phyloP scores from a whole-genome alignment of 163 green algal species.

The Scenedesmus sp. region DNA sequence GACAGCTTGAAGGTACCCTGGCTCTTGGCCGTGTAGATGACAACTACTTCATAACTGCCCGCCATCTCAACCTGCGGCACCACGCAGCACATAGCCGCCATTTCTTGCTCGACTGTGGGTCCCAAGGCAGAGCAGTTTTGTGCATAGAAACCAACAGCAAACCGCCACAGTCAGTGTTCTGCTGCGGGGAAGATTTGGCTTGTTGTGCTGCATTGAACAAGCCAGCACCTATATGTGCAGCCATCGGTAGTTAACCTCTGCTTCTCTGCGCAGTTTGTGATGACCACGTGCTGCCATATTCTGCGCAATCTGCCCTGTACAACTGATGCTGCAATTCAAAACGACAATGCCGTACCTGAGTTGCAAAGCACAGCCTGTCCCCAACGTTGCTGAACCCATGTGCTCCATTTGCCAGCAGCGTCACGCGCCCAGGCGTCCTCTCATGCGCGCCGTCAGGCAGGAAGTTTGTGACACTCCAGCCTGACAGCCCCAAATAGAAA shows the following conservation, averaged over 20 bases:
- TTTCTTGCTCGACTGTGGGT: background rate
- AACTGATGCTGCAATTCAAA: background rate
- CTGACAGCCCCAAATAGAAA: background rate
- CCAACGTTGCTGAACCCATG: background rate
- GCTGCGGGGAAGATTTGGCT: too few species aligned
- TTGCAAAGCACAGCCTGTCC: background rate
- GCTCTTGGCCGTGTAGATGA: background rate
- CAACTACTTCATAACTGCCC: background rate
- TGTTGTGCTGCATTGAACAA: too few species aligned
- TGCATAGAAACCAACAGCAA: background rate
- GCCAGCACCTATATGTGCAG: too few species aligned
- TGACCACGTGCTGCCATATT: too few species aligned
- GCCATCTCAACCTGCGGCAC: background rate
- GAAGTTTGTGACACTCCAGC: background rate
- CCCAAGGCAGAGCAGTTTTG: background rate
- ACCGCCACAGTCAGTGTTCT: background rate
- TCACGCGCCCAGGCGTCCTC: background rate
- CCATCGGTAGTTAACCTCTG: too few species aligned
- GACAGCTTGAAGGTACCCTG: background rate
- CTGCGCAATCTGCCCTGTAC: too few species aligned
- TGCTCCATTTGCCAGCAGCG: background rate
- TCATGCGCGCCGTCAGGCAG: slow-evolving; percentile 16
- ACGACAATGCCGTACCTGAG: background rate
- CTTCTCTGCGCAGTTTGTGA: too few species aligned
- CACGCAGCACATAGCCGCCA: background rate